Evolutionary conservation across 73 alveolate genomes (phyloP).

Genomic region (Stentor roeselii): DNA sequence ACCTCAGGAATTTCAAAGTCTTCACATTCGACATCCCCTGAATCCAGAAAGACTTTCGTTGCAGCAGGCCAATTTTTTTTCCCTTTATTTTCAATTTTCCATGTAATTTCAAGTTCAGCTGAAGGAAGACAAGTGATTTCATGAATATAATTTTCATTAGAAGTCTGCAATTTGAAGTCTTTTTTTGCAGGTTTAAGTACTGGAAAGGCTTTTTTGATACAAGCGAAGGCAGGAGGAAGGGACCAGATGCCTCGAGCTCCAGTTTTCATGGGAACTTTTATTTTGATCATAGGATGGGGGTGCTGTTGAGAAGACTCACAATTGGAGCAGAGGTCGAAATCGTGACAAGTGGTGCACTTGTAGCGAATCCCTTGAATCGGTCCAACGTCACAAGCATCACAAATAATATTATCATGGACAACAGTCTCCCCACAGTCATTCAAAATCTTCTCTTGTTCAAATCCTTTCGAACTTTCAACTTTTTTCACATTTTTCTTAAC

Average conservation of each 20-base stretch:
- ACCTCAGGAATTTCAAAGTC: neutral
- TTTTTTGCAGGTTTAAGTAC: neutral
- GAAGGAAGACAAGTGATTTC: neutral
- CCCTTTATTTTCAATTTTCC: conserved; percentile 22
- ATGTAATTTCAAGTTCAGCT: conserved; percentile 7
- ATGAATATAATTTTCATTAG: neutral
- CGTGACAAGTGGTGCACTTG: conserved; percentile 72
- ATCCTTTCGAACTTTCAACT: neutral
- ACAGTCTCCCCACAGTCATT: conserved; percentile 1
- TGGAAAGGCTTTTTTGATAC: neutral
- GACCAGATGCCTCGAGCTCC: neutral
- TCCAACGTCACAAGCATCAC: conserved; percentile 77
- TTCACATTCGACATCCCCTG: conserved; percentile 19
- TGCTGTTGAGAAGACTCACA: conserved; percentile 70
- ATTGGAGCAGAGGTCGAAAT: conserved; percentile 82
- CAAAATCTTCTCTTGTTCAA: too few relatives aligned
- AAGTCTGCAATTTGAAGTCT: neutral
- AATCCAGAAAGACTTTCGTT: neutral
- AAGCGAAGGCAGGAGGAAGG: neutral
- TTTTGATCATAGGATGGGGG: conserved; percentile 33
- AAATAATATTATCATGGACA: conserved; percentile 49
- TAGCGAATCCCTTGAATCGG: conserved; percentile 88
- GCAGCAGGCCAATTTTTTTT: conserved; percentile 26
- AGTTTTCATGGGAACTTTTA: neutral
- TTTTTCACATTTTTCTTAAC: too few relatives aligned